These are phyloP conservation scores for Mycothermus thermophilus DNA, from an alignment of 495 filamentous ascomycete genomes.

Conservation along the genomic window DNA sequence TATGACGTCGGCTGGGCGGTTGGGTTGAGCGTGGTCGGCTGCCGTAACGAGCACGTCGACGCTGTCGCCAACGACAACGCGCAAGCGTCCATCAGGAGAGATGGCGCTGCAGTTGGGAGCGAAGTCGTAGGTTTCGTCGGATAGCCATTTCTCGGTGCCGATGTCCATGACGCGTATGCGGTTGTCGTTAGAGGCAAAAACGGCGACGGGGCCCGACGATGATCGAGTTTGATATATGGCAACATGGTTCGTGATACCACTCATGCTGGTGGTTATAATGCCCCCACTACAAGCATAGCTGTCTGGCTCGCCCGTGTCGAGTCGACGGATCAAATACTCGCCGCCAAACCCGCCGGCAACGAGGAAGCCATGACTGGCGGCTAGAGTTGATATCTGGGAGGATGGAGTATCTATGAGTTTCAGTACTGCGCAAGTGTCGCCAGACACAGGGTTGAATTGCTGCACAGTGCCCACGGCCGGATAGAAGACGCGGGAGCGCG, in stretches of 20 bases:
- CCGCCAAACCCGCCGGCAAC: slow-evolving; percentile 72
- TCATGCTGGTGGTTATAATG: slow-evolving; percentile 48
- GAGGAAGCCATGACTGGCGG: slow-evolving; percentile 50
- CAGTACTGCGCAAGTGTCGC: slow-evolving; percentile 40
- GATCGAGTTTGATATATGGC: slow-evolving; percentile 51
- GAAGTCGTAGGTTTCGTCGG: slow-evolving; percentile 44
- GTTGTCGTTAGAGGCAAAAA: slow-evolving; percentile 75
- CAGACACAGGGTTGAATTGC: slow-evolving; percentile 38
- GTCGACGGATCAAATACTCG: slow-evolving; percentile 55
- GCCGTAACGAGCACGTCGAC: slow-evolving; percentile 35
- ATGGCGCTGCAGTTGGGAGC: slow-evolving; percentile 77
- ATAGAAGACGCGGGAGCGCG: slow-evolving; percentile 66
- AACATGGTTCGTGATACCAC: slow-evolving; percentile 80
- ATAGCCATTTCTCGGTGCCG: slow-evolving; percentile 49
- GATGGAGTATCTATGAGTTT: slow-evolving; percentile 41
- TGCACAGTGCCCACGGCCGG: slow-evolving; percentile 45
- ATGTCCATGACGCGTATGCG: slow-evolving; percentile 65
- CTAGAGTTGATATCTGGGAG: slow-evolving; percentile 56
- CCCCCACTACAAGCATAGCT: slow-evolving; percentile 40
- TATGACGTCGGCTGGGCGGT: slow-evolving; percentile 26
- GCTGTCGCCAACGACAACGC: slow-evolving; percentile 53
- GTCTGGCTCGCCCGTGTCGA: slow-evolving; percentile 31
- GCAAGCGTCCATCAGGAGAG: slow-evolving; percentile 64
- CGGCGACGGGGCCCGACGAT: slow-evolving; percentile 47
- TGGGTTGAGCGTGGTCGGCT: slow-evolving; percentile 24